A percentile compares a stretch with the other conserved stretches of the same genome.
These are phyloP conservation scores for Candida frijolesensis DNA, from an alignment of 1,139 yeast species.

Conservation along the genomic window DNA sequence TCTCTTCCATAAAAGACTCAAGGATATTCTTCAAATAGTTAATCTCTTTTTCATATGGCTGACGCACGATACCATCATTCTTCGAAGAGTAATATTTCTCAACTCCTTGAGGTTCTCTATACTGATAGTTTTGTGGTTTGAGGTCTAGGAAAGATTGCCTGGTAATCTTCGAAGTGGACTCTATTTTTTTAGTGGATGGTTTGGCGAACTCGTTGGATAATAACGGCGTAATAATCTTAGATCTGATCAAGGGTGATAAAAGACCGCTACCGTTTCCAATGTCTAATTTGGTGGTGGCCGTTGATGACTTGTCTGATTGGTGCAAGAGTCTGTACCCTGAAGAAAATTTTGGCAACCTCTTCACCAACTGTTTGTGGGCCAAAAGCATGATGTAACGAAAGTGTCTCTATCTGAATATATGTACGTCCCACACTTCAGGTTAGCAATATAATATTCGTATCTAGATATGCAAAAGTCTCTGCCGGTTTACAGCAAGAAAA, in stretches of 20 bases:
- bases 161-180: constrained; percentile 2
- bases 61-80: constrained; percentile 12
- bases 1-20: constrained; percentile 46
- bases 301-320: background rate
- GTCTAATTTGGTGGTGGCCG: background rate
- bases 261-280: background rate
- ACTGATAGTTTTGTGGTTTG: constrained; percentile 4
- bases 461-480: no score
- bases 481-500: no score
- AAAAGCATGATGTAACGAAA: background rate
- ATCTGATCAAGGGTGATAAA: background rate
- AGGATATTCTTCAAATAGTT: constrained; percentile 13
- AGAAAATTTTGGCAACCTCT: background rate
- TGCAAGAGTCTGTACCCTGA: background rate
- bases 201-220: background rate
- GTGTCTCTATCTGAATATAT: background rate
- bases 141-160: constrained; percentile 7
- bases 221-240: background rate
- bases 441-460: no score
- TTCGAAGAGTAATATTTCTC: constrained; percentile 9
- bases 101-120: constrained; percentile 1
- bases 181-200: background rate
- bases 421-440: background rate
- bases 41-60: constrained; percentile 14
- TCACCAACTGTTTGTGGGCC: background rate